Base-by-base conservation (phyloP, 1,284 basidiomycete species). In the Leccinum pachyderme region DNA sequence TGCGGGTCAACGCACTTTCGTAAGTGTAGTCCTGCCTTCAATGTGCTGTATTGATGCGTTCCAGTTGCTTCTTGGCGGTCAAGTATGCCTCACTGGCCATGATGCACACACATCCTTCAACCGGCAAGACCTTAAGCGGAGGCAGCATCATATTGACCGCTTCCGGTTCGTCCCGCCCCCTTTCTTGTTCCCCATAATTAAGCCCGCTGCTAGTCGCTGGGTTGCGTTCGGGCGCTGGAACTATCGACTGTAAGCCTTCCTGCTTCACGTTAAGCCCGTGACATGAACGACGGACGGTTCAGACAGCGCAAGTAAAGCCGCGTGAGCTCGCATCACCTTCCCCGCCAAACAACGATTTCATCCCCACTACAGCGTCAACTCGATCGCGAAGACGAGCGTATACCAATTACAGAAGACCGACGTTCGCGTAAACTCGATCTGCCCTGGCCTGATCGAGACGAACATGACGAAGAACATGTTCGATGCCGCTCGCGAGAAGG, bases 101-200 rank as follows among this genome's bases (percentile, higher is more conserved):
- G 93, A 73, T 79, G 60, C 78, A 83, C 64, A 74, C 81, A 2
- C 84, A 87, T 60, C 64, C 81, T 5, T 81, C 82, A 8, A 77
- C 79, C 56, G 88, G 86, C 25, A 93, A 93, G 70, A 76, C 79
- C 3, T 65, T 79, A 47, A 80, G 85, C 28, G 80, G 87, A 8
- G 95, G 94, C 11, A 92, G 90, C 62, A 93, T 98, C 63, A 87
- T 97, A 60, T 71, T 97, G 68, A 97, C 95, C 9, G 92, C 95
- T 4, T 95, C 93, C 7, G 77, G 91, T 89, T 62, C 46, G 81
- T 71, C 50, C 47, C 1, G 13, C 27, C 52, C 2, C 29, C 25
- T 52, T 45, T 49, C 56, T 44, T 45, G 25, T 48, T 44, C 18
- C 53, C n/a, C 15, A 53, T 58, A 22, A 46, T 31, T 59, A 22